A percentile compares a stretch with the other conserved stretches of the same genome.
Conservation (phyloP, 305 asterid genomes). For the Fraxinus dipetala region DNA sequence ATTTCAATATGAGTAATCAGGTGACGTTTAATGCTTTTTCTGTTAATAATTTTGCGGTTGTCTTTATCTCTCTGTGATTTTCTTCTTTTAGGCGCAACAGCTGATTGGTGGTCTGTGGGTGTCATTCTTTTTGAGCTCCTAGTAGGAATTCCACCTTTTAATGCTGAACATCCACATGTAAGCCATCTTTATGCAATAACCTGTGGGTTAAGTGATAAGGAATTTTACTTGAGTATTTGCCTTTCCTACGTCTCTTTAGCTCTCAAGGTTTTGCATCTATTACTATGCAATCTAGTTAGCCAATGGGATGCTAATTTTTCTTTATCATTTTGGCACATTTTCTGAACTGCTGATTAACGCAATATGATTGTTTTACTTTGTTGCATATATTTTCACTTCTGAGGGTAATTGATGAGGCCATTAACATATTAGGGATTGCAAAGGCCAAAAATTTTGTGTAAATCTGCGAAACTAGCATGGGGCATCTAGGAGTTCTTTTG, state of each 20-base stretch:
- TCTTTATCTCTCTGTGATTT: constrained; percentile 16
- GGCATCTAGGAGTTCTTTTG: not conserved
- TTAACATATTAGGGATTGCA: not conserved
- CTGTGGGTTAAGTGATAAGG: not conserved
- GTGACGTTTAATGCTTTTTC: constrained; percentile 13
- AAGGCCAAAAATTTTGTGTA: not conserved
- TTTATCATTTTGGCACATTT: not conserved
- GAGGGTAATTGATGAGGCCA: not conserved
- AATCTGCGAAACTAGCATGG: not conserved
- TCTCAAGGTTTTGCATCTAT: not conserved
- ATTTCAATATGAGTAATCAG: constrained; percentile 15
- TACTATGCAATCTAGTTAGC: constrained; percentile 1
- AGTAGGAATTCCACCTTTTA: constrained; percentile 94
- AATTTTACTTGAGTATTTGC: not conserved
- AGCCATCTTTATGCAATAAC: constrained; percentile 20
- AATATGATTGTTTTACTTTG: not conserved
- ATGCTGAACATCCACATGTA: constrained; percentile 94
- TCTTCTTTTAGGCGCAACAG: constrained; percentile 50
- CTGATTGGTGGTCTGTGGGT: constrained; percentile 44
- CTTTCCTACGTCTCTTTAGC: constrained; percentile 17
- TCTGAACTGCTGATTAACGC: not conserved
- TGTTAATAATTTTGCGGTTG: not conserved
- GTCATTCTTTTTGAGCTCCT: constrained; percentile 85
- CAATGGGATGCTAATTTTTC: not conserved
- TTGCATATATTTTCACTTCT: not conserved